Percentiles rank a stretch among this genome's conserved stretches.
These are phyloP conservation scores for Boletus pseudopeckii DNA, from an alignment of 768 basidiomycete genomes.

Conservation along the genomic window DNA sequence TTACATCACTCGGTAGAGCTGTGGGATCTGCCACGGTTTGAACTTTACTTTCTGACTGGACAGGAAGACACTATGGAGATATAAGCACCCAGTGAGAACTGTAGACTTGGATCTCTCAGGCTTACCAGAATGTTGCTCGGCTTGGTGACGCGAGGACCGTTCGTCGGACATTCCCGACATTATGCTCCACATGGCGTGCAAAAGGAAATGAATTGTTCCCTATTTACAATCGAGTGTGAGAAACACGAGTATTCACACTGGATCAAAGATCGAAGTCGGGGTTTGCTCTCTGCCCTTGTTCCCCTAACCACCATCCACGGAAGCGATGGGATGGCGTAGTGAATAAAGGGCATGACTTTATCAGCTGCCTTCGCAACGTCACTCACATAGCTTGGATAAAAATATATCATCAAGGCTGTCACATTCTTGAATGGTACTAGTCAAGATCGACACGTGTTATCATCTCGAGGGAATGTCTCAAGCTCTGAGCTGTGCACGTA, in stretches of 20 bases:
- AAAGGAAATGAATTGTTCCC: constrained; percentile 17
- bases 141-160: background rate
- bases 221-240: constrained; percentile 13
- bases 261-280: constrained; percentile 10
- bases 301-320: constrained; percentile 69
- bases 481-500: constrained; percentile 78
- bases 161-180: background rate
- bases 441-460: constrained; percentile 6
- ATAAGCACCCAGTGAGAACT: background rate
- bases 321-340: constrained; percentile 58
- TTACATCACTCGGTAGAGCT: background rate
- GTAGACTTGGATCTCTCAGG: background rate
- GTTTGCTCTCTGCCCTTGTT: constrained; percentile 72
- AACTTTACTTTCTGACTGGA: background rate
- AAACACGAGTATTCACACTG: constrained; percentile 20
- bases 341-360: constrained; percentile 55
- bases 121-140: background rate
- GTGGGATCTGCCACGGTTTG: background rate
- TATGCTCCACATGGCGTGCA: background rate
- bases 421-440: constrained; percentile 19
- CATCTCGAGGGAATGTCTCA: constrained; percentile 32
- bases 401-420: constrained; percentile 18
- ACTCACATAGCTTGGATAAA: constrained; percentile 9
- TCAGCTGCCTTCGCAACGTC: background rate
- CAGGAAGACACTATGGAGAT: background rate